Evolutionary conservation across 306 rosid genomes (phyloP).

Genomic region (Lathyrus sativus): DNA sequence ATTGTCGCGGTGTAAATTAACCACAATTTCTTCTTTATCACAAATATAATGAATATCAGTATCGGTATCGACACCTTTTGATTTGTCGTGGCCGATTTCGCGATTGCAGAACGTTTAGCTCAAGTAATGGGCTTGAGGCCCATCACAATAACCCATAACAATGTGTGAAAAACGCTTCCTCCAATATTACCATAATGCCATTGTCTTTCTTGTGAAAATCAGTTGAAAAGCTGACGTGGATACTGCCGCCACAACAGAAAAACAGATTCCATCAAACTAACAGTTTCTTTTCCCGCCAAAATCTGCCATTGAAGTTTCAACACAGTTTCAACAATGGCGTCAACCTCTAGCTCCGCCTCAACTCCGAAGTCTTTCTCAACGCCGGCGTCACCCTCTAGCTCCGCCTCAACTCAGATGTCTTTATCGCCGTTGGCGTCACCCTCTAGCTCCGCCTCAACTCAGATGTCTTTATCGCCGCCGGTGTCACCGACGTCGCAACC

Average conservation of each 20-base stretch:
- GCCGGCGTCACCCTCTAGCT: background rate
- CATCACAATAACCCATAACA: background rate
- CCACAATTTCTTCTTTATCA: no score
- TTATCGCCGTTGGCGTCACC: background rate
- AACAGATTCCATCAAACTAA: background rate
- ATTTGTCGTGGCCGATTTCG: no score
- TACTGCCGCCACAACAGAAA: background rate
- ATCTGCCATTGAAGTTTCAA: background rate
- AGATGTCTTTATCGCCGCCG: background rate
- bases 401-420: background rate
- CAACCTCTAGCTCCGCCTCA: background rate
- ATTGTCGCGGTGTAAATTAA: no score
- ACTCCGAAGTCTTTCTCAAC: background rate
- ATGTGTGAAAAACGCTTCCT: background rate
- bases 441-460: background rate
- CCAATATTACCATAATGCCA: background rate
- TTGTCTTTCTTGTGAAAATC: background rate
- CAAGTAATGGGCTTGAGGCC: background rate
- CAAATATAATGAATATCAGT: no score
- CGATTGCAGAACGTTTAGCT: no score
- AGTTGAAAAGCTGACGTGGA: background rate
- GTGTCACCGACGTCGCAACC: background rate
- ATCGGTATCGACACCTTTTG: no score
- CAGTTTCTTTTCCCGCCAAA: slow-evolving; percentile 25
- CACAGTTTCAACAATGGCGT: slow-evolving; percentile 5